phyloP scores from a whole-genome alignment of 2,329 filamentous ascomycete species.

The Apiospora kogelbergensis region DNA sequence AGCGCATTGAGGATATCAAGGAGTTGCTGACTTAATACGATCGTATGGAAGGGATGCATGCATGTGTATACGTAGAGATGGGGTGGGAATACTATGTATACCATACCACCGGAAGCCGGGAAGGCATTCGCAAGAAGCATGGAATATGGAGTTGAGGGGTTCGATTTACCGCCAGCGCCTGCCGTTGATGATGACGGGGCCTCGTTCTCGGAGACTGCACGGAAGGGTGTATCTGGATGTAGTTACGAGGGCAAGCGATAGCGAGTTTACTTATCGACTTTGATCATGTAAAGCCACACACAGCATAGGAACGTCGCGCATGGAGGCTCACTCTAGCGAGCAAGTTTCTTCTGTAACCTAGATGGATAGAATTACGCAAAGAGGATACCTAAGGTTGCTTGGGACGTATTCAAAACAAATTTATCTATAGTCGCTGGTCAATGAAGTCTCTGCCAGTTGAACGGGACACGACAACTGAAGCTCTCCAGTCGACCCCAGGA shows the following conservation, averaged over 20 bases:
- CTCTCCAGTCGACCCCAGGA: too few species aligned
- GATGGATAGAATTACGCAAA: too few species aligned
- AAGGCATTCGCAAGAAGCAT: neutral
- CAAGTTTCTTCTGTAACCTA: too few species aligned
- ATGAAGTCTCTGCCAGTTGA: too few species aligned
- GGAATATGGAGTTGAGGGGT: neutral
- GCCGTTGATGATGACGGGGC: neutral
- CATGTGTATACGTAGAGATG: neutral
- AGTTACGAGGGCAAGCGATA: neutral
- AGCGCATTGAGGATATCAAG: conserved; percentile 91
- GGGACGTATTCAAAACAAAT: too few species aligned
- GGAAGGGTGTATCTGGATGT: neutral
- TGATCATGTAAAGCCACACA: neutral
- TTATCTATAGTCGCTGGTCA: too few species aligned
- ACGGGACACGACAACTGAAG: too few species aligned
- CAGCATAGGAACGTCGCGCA: neutral
- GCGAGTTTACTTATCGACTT: neutral
- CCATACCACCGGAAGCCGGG: neutral
- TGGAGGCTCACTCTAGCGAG: neutral
- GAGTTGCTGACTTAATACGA: conserved; percentile 69
- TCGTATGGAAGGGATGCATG: neutral
- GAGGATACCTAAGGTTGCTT: too few species aligned
- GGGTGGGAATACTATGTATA: neutral
- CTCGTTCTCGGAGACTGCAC: neutral
- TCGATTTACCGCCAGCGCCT: neutral